These are phyloP conservation scores for Ampelocalamus luodianensis DNA, from an alignment of 176 grass and related monocot species.

Conservation along the genomic window DNA sequence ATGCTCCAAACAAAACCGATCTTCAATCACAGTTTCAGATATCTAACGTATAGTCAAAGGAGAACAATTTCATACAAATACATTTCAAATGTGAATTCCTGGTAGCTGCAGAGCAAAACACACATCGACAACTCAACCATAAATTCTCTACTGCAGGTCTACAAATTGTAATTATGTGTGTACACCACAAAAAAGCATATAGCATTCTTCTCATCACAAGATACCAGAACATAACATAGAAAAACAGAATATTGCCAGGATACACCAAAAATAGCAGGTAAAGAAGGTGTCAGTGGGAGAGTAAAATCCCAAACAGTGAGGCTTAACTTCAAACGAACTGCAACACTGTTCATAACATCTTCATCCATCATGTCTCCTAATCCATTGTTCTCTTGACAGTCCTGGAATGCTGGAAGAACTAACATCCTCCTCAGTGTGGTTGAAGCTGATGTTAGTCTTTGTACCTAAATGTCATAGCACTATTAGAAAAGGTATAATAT, in stretches of 20 bases:
- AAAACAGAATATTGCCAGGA: constrained; percentile 59
- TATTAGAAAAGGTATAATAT: constrained; percentile 43
- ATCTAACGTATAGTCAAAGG: constrained; percentile 69
- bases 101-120: constrained; percentile 17
- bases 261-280: constrained; percentile 99
- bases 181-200: constrained; percentile 28
- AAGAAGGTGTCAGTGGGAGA: constrained; percentile 86
- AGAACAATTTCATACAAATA: constrained; percentile 28
- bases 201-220: constrained; percentile 17
- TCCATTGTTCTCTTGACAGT: constrained; percentile 67
- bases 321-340: constrained; percentile 79
- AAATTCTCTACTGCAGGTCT: constrained; percentile 9
- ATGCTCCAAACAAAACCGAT: constrained; percentile 91
- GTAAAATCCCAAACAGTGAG: constrained; percentile 98
- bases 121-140: constrained; percentile 25
- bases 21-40: constrained; percentile 99
- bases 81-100: not conserved
- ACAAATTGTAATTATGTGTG: constrained; percentile 21
- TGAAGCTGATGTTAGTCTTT: constrained; percentile 63
- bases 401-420: constrained; percentile 66
- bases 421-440: constrained; percentile 69
- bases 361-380: constrained; percentile 93
- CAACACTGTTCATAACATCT: constrained; percentile 78
- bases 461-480: constrained; percentile 58
- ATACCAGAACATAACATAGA: constrained; percentile 26